phyloP scores from a whole-genome alignment of 1,284 basidiomycete species.

The Exsudoporus floridanus region DNA sequence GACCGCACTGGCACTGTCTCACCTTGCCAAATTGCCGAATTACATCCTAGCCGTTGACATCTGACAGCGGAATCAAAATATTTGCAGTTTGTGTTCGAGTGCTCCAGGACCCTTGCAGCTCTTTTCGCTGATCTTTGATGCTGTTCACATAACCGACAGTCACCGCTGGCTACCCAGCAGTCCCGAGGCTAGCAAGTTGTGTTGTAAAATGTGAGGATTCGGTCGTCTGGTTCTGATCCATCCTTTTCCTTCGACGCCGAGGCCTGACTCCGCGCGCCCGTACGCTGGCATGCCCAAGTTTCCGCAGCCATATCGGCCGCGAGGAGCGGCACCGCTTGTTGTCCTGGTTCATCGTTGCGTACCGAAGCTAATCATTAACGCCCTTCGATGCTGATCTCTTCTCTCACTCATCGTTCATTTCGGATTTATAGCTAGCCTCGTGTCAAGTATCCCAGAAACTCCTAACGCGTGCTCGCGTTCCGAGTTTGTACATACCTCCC shows the following conservation, averaged over 20 bases:
- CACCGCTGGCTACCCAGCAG: conserved; percentile 13
- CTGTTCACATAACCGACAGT: conserved; percentile 17
- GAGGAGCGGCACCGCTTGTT: conserved; percentile 30
- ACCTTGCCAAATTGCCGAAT: conserved; percentile 1
- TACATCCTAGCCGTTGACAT: conserved; percentile 17
- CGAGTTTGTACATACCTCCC: conserved; percentile 30
- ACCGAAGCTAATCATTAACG: conserved; percentile 36
- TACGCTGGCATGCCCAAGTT: conserved; percentile 8
- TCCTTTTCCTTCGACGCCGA: conserved; percentile 1
- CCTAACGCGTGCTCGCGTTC: conserved; percentile 34
- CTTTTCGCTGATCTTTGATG: conserved; percentile 28
- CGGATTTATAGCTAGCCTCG: conserved; percentile 38
- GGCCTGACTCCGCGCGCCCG: conserved; percentile 8
- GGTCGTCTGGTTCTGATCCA: conserved; percentile 12
- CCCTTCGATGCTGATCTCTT: conserved; percentile 36
- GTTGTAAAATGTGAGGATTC: conserved; percentile 28
- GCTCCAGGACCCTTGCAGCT: conserved; percentile 1
- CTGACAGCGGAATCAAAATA: conserved; percentile 36
- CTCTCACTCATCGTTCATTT: conserved; percentile 37
- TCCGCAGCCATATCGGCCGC: conserved; percentile 21
- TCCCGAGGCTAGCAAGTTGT: conserved; percentile 3
- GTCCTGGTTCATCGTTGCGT: conserved; percentile 30
- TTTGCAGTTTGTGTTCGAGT: conserved; percentile 13
- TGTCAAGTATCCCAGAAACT: conserved; percentile 31
- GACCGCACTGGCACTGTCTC: conserved; percentile 9